A percentile compares a stretch with the other conserved stretches of the same genome.
Evolutionary conservation across 768 basidiomycete species (phyloP).

Genomic region (Hygrophorus russula): DNA sequence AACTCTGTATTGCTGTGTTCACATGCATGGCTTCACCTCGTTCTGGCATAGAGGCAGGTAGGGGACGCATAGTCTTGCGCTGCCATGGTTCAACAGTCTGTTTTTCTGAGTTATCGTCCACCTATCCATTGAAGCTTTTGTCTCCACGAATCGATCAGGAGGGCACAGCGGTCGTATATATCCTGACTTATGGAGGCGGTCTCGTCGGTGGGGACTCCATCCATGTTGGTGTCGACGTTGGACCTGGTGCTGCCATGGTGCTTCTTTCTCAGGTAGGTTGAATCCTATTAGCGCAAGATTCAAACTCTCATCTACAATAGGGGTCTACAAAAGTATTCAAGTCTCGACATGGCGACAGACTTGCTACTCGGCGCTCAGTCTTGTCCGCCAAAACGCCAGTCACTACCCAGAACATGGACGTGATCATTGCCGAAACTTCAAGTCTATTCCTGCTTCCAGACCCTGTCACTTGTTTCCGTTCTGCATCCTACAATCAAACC

Average conservation of each 20-base stretch:
- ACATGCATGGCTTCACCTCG: constrained; percentile 4
- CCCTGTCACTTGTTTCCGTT: constrained; percentile 85
- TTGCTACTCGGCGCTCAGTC: constrained; percentile 21
- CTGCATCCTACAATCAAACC: constrained; percentile 71
- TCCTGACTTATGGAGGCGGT: constrained; percentile 85
- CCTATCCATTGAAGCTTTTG: constrained; percentile 83
- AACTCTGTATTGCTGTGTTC: background rate
- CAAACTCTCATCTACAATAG: constrained; percentile 23
- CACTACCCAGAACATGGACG: constrained; percentile 58
- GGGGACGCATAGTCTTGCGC: constrained; percentile 46
- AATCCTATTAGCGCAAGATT: background rate
- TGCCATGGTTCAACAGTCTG: constrained; percentile 43
- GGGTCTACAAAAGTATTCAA: constrained; percentile 96
- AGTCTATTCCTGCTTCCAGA: constrained; percentile 80
- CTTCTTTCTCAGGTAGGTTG: constrained; percentile 73
- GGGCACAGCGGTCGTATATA: constrained; percentile 59
- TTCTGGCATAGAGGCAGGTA: constrained; percentile 29
- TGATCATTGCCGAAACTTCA: constrained; percentile 38
- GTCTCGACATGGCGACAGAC: constrained; percentile 49
- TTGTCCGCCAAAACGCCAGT: constrained; percentile 5
- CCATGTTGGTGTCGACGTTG: constrained; percentile 49
- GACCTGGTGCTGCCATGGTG: constrained; percentile 45
- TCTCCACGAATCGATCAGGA: constrained; percentile 48
- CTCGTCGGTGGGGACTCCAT: constrained; percentile 80
- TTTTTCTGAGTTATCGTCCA: constrained; percentile 66